phyloP scores from a whole-genome alignment of 139 green algal species.

The Chlorella sp. region DNA sequence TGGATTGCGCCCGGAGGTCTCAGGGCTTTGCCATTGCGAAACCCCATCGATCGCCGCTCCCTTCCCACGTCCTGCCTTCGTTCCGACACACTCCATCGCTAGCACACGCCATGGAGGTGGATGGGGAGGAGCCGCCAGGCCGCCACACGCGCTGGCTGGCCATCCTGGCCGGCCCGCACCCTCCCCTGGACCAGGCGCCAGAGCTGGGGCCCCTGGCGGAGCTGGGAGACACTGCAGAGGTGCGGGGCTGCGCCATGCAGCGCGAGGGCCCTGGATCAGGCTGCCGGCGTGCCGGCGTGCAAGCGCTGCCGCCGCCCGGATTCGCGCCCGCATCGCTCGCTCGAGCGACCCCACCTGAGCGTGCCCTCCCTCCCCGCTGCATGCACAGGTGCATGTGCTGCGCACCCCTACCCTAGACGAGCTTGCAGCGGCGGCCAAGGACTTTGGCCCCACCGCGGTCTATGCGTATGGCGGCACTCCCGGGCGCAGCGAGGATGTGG shows the following conservation, averaged over 20 bases:
- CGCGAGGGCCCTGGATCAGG: background rate
- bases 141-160: background rate
- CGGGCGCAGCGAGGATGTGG: constrained; percentile 32
- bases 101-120: background rate
- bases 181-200: background rate
- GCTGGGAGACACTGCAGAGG: constrained; percentile 36
- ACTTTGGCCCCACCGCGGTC: constrained; percentile 60
- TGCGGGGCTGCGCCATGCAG: constrained; percentile 45
- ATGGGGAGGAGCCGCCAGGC: background rate
- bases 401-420: background rate
- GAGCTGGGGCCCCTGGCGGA: constrained; percentile 34
- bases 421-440: background rate
- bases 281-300: too few species aligned
- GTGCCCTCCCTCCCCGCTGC: too few species aligned
- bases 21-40: too few species aligned
- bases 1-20: too few species aligned
- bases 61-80: too few species aligned
- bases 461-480: constrained; percentile 58
- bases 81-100: too few species aligned
- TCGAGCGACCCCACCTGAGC: too few species aligned
- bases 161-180: constrained; percentile 7
- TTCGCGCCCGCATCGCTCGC: too few species aligned
- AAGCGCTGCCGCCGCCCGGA: too few species aligned
- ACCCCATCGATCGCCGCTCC: too few species aligned
- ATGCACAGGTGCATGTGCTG: constrained; percentile 16